These are phyloP conservation scores for Suillus variegatus DNA, from an alignment of 768 basidiomycete species.

Conservation along the genomic window DNA sequence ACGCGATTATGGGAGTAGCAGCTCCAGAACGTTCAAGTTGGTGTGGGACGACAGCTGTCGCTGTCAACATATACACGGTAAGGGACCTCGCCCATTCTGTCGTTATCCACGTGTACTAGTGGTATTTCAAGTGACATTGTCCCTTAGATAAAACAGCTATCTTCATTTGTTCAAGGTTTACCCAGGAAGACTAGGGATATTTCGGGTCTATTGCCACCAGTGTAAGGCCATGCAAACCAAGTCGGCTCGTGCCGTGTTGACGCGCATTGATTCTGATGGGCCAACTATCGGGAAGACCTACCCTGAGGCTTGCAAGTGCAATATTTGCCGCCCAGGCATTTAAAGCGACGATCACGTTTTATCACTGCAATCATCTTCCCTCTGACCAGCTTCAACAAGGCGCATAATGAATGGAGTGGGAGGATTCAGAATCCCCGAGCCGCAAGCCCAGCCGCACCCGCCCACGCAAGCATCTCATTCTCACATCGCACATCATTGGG, in stretches of 20 bases:
- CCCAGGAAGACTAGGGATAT: not conserved
- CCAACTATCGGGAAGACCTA: not conserved
- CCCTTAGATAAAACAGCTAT: not conserved
- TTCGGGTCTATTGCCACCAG: not conserved
- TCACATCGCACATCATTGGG: not conserved
- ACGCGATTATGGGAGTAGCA: not conserved
- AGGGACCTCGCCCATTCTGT: not conserved
- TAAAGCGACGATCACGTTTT: constrained; percentile 19
- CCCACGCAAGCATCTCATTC: constrained; percentile 11
- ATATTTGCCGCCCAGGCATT: not conserved
- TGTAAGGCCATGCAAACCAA: not conserved
- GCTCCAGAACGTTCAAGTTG: not conserved
- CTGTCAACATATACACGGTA: not conserved
- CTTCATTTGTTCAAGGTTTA: not conserved
- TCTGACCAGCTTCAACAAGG: constrained; percentile 8
- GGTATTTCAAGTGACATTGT: too few relatives aligned
- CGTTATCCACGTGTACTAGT: not conserved
- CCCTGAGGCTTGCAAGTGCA: not conserved
- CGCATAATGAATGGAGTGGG: constrained; percentile 22
- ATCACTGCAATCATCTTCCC: constrained; percentile 8
- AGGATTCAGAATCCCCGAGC: constrained; percentile 25
- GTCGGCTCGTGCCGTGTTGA: not conserved
- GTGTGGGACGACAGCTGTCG: not conserved
- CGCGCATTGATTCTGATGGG: not conserved
- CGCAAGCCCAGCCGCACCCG: constrained; percentile 31